These are phyloP conservation scores for Kregervanrija delftensis DNA, from an alignment of 805 yeast species.

Conservation along the genomic window DNA sequence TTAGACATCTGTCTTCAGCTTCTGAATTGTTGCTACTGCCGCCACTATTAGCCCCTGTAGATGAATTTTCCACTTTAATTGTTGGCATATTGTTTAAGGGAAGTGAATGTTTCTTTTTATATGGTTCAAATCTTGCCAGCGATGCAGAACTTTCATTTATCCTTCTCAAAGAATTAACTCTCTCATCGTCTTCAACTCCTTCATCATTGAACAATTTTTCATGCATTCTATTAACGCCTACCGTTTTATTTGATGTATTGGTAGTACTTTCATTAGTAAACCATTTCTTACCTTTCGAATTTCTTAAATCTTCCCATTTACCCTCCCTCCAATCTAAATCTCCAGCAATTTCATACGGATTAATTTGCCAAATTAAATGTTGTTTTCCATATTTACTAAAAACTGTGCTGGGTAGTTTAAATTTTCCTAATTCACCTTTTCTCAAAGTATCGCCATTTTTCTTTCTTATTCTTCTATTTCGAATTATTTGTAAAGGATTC, in stretches of 20 bases:
- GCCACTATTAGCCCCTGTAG: not conserved
- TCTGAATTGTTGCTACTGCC: not conserved
- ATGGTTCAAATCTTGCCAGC: constrained; percentile 21
- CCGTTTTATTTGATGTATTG: not conserved
- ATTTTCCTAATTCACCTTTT: constrained; percentile 16
- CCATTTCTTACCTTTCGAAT: constrained; percentile 44
- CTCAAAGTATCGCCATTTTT: constrained; percentile 43
- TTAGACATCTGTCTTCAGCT: not conserved
- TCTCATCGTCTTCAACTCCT: constrained; percentile 7
- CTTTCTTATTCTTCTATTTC: constrained; percentile 58
- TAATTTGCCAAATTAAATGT: constrained; percentile 58
- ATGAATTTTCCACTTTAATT: constrained; percentile 3
- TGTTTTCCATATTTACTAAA: constrained; percentile 42
- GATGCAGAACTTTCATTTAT: constrained; percentile 22
- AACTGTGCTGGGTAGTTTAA: constrained; percentile 61
- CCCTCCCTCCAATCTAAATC: constrained; percentile 53
- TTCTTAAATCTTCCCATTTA: constrained; percentile 46
- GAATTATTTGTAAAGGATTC: constrained; percentile 76
- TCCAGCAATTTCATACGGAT: constrained; percentile 47
- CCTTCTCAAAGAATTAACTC: constrained; percentile 16
- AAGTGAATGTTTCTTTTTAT: constrained; percentile 12
- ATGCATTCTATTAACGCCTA: constrained; percentile 1
- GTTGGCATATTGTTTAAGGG: constrained; percentile 3
- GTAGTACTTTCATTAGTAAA: constrained; percentile 20
- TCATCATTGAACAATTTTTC: constrained; percentile 5